A percentile compares a stretch with the other conserved stretches of the same genome.
Evolutionary conservation across 441 rosid genomes (phyloP).

Genomic region (Erysimum cheiri): DNA sequence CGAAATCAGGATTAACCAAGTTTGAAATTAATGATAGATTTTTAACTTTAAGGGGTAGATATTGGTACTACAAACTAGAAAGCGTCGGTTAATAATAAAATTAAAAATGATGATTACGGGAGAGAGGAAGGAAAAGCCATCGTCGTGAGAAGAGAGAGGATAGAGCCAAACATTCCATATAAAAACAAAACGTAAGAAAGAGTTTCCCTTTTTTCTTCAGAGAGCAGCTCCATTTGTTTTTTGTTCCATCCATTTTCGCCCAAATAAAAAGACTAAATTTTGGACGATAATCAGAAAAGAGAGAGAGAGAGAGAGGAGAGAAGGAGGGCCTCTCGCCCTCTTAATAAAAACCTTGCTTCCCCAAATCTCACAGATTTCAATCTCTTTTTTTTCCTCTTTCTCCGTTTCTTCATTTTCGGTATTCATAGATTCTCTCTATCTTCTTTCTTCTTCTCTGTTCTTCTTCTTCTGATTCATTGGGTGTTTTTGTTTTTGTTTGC

Average conservation of each 20-base stretch:
- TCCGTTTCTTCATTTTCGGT: slow-evolving; percentile 52
- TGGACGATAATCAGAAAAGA: slow-evolving; percentile 31
- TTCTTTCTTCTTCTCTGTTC: slow-evolving; percentile 39
- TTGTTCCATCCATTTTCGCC: not conserved
- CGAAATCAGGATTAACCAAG: not conserved
- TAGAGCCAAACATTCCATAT: slow-evolving; percentile 42
- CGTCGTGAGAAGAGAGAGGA: too few species aligned
- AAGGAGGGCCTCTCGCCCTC: slow-evolving; percentile 69
- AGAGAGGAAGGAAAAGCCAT: too few species aligned
- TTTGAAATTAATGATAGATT: slow-evolving; percentile 11
- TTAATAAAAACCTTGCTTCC: slow-evolving; percentile 55
- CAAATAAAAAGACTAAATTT: not conserved
- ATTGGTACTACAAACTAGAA: slow-evolving; percentile 3
- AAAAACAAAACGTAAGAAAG: slow-evolving; percentile 38
- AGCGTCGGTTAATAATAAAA: slow-evolving; percentile 21
- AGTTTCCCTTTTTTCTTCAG: slow-evolving; percentile 14
- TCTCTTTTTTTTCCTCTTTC: slow-evolving; percentile 44
- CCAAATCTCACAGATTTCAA: slow-evolving; percentile 58
- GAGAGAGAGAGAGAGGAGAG: slow-evolving; percentile 43
- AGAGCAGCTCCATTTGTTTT: too few species aligned
- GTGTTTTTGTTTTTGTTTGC: slow-evolving; percentile 17
- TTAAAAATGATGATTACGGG: not conserved
- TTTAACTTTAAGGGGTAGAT: not conserved
- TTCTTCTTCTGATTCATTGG: too few species aligned
- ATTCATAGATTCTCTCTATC: slow-evolving; percentile 31